These are phyloP conservation scores for Phlyctochytrium arcticum DNA, from an alignment of 192 early-diverging fungal genomes.

Conservation along the genomic window DNA sequence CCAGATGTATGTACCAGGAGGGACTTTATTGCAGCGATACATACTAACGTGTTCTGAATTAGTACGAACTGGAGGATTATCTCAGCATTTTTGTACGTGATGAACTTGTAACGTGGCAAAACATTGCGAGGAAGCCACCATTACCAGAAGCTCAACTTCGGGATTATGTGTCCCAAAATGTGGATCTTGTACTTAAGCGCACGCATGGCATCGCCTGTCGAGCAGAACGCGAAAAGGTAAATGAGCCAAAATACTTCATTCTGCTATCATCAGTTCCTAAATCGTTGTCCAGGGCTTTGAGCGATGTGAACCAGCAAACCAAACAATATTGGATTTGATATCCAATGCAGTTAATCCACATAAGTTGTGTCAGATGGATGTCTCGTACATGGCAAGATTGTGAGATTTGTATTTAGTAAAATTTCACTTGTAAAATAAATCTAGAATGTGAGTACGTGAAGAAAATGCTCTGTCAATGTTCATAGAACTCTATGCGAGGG, in stretches of 20 bases:
- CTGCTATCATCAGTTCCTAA: neutral
- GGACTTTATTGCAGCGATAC: too few relatives aligned
- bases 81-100: constrained; percentile 92
- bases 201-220: constrained; percentile 68
- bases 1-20: constrained; percentile 40
- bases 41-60: neutral
- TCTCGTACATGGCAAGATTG: constrained; percentile 72
- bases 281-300: constrained; percentile 43
- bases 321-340: constrained; percentile 88
- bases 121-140: constrained; percentile 44
- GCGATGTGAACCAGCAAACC: constrained; percentile 59
- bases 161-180: constrained; percentile 66
- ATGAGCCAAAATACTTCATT: neutral
- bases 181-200: constrained; percentile 66
- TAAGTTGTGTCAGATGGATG: constrained; percentile 94
- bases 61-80: constrained; percentile 88
- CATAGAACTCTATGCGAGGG: constrained; percentile 3
- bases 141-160: constrained; percentile 60
- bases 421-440: neutral
- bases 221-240: constrained; percentile 68
- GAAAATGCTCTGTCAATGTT: neutral
- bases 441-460: neutral
- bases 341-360: constrained; percentile 84
- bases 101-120: constrained; percentile 81
- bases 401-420: constrained; percentile 14